Evolutionary conservation across 2,329 filamentous ascomycete species (phyloP), one percentile per base, ranked within the genome.

Genomic region (Venturia effusa): DNA sequence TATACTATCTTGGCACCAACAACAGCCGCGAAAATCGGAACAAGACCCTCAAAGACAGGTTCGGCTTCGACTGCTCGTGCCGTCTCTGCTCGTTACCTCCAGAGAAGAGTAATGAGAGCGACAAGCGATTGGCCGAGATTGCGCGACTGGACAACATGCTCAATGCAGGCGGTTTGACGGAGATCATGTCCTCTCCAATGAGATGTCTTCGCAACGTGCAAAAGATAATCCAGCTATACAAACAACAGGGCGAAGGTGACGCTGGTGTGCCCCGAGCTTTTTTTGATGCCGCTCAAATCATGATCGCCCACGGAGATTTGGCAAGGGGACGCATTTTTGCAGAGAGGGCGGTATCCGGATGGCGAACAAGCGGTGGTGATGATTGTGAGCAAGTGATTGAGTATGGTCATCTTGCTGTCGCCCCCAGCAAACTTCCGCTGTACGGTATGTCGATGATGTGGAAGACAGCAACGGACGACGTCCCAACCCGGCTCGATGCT

Each of bases 41-140:
- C 41, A 39, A 68, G 45, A 62, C 64, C 41, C 69, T 75, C 34
- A 66, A 66, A 65, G 45, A 67, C 41, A 69, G 68, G 22, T 76
- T 77, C 65, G 66, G 64, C 10, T 77, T 77, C 65, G 62, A 66
- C 15, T 77, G 74, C 67, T 67, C 64, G 3, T 77, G 74, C 61
- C 65, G 68, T 61, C 68, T 76, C 8, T 78, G 75, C 68, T 73
- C 74, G 32, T 71, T 77, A n/a, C n/a, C n/a, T 45, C 69, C 73
- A 48, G 66, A 70, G 13, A 64, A 74, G 65, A 73, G 71, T 60
- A 63, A 70, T 48, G 64, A 69, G 48, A 76, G 68, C 63, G 75
- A 77, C 63, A 67, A 69, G 68, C 61, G 62, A 67, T 71, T 63
- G 67, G 70, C 67, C 66, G 66, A 59, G 54, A 10, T 57, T 17